phyloP scores from a whole-genome alignment of 345 rosid species.

The Hibiscus tridactylites region DNA sequence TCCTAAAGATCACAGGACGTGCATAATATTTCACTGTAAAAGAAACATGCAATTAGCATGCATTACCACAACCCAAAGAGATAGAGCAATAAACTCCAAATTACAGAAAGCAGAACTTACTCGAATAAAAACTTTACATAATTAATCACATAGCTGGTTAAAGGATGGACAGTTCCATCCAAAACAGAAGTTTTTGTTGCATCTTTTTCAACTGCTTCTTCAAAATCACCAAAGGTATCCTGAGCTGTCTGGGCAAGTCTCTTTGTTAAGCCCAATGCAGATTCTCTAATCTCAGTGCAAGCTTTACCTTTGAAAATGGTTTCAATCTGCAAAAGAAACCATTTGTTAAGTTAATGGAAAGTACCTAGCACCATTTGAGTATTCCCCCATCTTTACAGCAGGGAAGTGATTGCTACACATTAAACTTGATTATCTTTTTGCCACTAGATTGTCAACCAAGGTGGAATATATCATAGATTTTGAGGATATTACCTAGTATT shows the following conservation, averaged over 20 bases:
- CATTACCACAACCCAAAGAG: not conserved
- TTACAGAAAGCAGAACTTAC: constrained; percentile 41
- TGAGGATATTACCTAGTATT: not conserved
- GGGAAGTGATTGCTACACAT: not conserved
- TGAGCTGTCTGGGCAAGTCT: constrained; percentile 87
- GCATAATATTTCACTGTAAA: not conserved
- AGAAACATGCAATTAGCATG: not conserved
- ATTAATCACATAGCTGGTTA: constrained; percentile 97
- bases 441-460: not conserved
- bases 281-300: constrained; percentile 81
- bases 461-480: not conserved
- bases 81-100: not conserved
- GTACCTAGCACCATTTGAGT: not conserved
- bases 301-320: constrained; percentile 73
- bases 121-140: constrained; percentile 94
- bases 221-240: constrained; percentile 96
- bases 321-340: constrained; percentile 51
- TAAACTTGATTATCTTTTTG: not conserved
- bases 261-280: constrained; percentile 78
- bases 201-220: constrained; percentile 97
- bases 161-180: constrained; percentile 96
- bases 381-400: not conserved
- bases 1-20: not conserved
- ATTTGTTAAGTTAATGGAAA: not conserved
- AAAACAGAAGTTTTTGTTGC: constrained; percentile 85